phyloP scores from a whole-genome alignment of 495 filamentous ascomycete species.

The Annulohypoxylon moriforme region DNA sequence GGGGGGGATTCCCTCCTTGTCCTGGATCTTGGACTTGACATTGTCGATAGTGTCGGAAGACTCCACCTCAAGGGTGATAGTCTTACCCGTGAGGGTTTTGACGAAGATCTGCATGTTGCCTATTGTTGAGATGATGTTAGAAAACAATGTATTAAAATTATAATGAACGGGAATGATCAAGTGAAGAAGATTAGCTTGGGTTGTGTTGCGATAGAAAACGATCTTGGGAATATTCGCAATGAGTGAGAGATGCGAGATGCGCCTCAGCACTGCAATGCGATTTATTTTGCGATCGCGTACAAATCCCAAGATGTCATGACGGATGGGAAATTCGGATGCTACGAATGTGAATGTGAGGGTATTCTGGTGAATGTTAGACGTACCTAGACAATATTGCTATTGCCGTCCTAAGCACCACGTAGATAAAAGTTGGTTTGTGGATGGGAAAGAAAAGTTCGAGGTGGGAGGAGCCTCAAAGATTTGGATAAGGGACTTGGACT shows the following conservation, averaged over 20 bases:
- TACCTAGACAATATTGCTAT: conserved; percentile 67
- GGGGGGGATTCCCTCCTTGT: conserved; percentile 99
- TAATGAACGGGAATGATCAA: not conserved
- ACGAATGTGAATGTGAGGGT: not conserved
- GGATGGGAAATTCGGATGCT: not conserved
- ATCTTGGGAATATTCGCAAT: not conserved
- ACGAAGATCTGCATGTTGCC: conserved; percentile 99
- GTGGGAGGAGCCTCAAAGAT: conserved; percentile 24
- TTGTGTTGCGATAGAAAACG: not conserved
- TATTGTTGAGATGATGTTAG: conserved; percentile 35
- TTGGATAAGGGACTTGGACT: conserved; percentile 30
- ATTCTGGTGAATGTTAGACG: conserved; percentile 44
- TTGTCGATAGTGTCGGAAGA: conserved; percentile 99
- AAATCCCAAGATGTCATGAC: not conserved
- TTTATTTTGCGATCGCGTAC: conserved; percentile 31
- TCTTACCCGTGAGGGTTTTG: conserved; percentile 99
- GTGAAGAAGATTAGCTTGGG: not conserved
- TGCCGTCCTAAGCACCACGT: conserved; percentile 67
- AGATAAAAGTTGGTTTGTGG: conserved; percentile 52
- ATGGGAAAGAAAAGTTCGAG: conserved; percentile 27
- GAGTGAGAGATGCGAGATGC: not conserved
- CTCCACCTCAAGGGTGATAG: conserved; percentile 99
- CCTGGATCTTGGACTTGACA: conserved; percentile 94
- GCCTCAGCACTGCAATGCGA: conserved; percentile 4
- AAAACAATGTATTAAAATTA: not conserved